Evolutionary conservation across 2,329 filamentous ascomycete species (phyloP), one percentile per base, ranked within the genome.

Genomic region (Sporothrix inflata): DNA sequence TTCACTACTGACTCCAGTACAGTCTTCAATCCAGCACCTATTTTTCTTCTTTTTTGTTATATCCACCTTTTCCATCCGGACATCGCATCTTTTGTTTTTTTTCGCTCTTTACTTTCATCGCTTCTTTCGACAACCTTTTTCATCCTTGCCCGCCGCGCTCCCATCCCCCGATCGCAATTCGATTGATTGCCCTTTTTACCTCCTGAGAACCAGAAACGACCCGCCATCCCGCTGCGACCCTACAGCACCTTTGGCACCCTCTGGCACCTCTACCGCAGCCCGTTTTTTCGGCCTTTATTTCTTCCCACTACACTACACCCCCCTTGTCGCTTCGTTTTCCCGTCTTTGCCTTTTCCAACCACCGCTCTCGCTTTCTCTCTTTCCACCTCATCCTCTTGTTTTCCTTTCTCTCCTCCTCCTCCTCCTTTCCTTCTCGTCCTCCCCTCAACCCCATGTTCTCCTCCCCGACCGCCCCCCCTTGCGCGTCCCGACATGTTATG

Each of bases 401-500:
- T 19, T 69, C 55, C 14, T 27, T 19, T 38, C 30, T 27, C 55
- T 42, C 38, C 47, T 5, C 55, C 4, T 38, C 34, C 66, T 8
- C 55, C 47, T 24, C 55, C 19, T 19, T 21, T 8, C 21, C 19
- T 40, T 40, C 1, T 45, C 42, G 24, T 65, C 42, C 49, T 45
- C 47, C 27, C 27, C 67, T 63, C 55, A 34, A 69, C 55, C 60
- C 75, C 72, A 73, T 73, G 72, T 69, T 51, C 34, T 24, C 72
- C 47, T 69, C 69, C 65, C 57, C 40, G 60, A 24, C 51, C 49
- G 34, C 66, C 49, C 49, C 70, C 53, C 60, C 38, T 65, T 69
- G 72, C 73, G 76, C 75, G 76, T 75, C 79, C 76, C 83, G 83
- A 80, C 81, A 85, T 85, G 83, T 84, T 82, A 85, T 85, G 83